Percentiles rank a stretch among this genome's conserved stretches.
Conservation (phyloP, 352 stramenopile genomes). For the Phytophthora pinifolia region DNA sequence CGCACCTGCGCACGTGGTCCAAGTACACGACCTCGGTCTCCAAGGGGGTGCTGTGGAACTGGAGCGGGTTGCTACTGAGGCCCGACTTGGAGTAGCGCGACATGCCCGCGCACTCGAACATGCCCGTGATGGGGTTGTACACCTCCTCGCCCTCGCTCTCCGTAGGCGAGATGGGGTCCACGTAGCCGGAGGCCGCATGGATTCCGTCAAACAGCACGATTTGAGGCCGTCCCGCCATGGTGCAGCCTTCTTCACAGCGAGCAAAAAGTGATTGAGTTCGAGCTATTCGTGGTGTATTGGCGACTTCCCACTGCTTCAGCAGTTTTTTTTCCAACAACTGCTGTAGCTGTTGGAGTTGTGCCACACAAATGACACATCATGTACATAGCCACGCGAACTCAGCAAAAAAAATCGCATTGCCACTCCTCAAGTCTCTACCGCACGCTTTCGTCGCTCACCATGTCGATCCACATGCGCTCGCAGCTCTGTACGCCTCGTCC, state of each 20-base stretch:
- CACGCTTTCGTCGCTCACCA: conserved; percentile 3
- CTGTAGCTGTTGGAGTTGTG: too few species aligned
- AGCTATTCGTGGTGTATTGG: conserved; percentile 13
- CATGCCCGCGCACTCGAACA: conserved; percentile 22
- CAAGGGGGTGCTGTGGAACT: conserved; percentile 13
- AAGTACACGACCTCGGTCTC: conserved; percentile 24
- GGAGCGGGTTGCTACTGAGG: conserved; percentile 8
- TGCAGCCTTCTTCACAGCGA: background rate
- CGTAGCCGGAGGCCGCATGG: conserved; percentile 17
- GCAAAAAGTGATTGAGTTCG: conserved; percentile 4
- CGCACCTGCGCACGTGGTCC: conserved; percentile 22
- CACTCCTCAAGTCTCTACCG: conserved; percentile 7
- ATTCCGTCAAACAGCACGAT: conserved; percentile 28
- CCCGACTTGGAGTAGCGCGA: conserved; percentile 21
- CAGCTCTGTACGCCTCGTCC: conserved; percentile 42
- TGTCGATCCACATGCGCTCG: conserved; percentile 52
- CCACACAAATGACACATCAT: conserved; percentile 10
- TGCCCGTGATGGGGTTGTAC: conserved; percentile 29
- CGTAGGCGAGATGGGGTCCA: conserved; percentile 23
- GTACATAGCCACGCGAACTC: conserved; percentile 2
- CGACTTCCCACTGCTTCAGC: too few species aligned
- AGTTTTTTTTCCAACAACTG: too few species aligned
- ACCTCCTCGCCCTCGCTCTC: conserved; percentile 29
- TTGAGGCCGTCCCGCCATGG: conserved; percentile 13
- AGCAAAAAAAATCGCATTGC: background rate